A percentile compares a stretch with the other conserved stretches of the same genome.
Conservation (phyloP, 2,329 filamentous ascomycete genomes). For the Ophiostoma tasmaniense region DNA sequence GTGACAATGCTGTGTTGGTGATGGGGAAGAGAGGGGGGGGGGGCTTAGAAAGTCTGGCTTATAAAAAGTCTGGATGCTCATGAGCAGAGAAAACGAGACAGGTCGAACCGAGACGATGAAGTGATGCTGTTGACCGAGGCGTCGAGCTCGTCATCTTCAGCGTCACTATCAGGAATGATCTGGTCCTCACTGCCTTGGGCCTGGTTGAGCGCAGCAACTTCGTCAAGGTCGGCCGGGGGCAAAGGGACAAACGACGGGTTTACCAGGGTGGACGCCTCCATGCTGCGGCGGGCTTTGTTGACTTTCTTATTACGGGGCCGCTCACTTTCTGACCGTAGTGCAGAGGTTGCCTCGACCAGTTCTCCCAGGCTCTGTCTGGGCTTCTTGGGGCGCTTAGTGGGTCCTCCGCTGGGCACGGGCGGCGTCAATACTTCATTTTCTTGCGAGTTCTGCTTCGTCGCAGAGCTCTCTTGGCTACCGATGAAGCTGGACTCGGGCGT, state of each 20-base stretch:
- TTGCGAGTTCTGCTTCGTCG: neutral
- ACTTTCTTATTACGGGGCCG: neutral
- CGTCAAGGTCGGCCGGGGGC: conserved; percentile 44
- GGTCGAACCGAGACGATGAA: conserved; percentile 31
- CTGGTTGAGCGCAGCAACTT: conserved; percentile 44
- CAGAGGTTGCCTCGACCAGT: conserved; percentile 12
- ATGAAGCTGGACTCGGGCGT: conserved; percentile 30
- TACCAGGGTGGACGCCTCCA: conserved; percentile 26
- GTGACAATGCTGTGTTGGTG: neutral
- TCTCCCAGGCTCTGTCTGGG: conserved; percentile 16
- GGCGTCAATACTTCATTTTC: conserved; percentile 6
- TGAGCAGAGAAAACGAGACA: conserved; percentile 41
- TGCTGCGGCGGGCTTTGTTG: conserved; percentile 20
- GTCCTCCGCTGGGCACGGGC: neutral
- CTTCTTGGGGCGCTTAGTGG: neutral
- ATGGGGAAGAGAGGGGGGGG: neutral
- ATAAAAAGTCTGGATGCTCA: neutral
- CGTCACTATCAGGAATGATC: conserved; percentile 45
- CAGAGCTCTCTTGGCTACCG: neutral
- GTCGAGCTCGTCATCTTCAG: conserved; percentile 31
- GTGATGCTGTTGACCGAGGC: neutral
- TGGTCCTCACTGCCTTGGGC: conserved; percentile 48
- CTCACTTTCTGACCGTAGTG: neutral
- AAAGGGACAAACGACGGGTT: conserved; percentile 49
- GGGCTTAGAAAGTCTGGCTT: neutral